phyloP scores from a whole-genome alignment of 371 early-diverging fungal genomes.

The Apophysomyces elegans region DNA sequence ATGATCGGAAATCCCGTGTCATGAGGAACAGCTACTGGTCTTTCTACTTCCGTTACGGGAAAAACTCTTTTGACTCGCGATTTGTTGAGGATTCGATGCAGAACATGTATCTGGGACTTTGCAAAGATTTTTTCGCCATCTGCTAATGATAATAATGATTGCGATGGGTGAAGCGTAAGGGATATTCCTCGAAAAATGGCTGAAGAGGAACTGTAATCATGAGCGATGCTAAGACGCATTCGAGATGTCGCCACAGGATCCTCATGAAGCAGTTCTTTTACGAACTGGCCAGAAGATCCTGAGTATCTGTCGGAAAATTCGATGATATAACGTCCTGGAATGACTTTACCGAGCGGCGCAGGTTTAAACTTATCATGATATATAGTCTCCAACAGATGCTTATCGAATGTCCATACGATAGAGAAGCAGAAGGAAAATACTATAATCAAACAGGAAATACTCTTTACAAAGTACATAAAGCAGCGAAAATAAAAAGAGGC shows the following conservation, averaged over 20 bases:
- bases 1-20: slow-evolving; percentile 5
- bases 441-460: background rate
- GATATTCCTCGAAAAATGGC: slow-evolving; percentile 45
- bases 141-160: background rate
- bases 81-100: slow-evolving; percentile 21
- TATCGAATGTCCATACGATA: background rate
- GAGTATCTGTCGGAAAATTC: slow-evolving; percentile 34
- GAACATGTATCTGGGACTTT: slow-evolving; percentile 4
- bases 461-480: background rate
- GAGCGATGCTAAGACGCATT: slow-evolving; percentile 28
- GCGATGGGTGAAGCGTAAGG: slow-evolving; percentile 20
- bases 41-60: slow-evolving; percentile 40
- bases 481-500: too few species aligned
- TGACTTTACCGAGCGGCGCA: slow-evolving; percentile 21
- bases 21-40: slow-evolving; percentile 21
- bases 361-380: slow-evolving; percentile 28
- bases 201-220: slow-evolving; percentile 30
- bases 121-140: slow-evolving; percentile 2
- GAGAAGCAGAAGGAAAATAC: background rate
- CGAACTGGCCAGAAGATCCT: slow-evolving; percentile 30
- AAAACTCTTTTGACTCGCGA: slow-evolving; percentile 34
- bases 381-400: background rate
- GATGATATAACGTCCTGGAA: slow-evolving; percentile 45
- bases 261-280: slow-evolving; percentile 27
- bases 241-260: slow-evolving; percentile 21